Percentiles rank a stretch among this genome's conserved stretches.
phyloP scores from a whole-genome alignment of 768 basidiomycete genomes.

The Daedalea quercina region DNA sequence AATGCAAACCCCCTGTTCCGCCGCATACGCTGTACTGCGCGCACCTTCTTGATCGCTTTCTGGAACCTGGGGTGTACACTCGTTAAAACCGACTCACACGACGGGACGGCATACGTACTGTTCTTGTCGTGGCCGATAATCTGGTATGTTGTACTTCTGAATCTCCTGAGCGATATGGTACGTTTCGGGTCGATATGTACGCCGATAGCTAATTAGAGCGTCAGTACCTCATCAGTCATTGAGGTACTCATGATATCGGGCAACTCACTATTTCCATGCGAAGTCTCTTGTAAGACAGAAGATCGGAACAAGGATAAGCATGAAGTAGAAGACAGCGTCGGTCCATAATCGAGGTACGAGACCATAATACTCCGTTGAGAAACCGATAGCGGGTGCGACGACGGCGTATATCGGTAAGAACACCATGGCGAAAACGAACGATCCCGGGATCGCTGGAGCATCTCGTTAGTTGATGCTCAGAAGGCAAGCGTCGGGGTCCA shows the following conservation, averaged over 20 bases:
- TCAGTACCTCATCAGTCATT: too few species aligned
- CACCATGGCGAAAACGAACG: slow-evolving; percentile 94
- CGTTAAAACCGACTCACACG: slow-evolving; percentile 3
- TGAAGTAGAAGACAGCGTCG: slow-evolving; percentile 84
- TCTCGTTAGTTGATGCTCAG: background rate
- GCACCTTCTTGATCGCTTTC: slow-evolving; percentile 99
- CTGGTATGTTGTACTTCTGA: slow-evolving; percentile 98
- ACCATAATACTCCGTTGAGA: slow-evolving; percentile 86
- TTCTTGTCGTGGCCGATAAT: slow-evolving; percentile 95
- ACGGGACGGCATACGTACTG: slow-evolving; percentile 50
- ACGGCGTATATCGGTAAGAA: slow-evolving; percentile 88
- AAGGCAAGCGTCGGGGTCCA: slow-evolving; percentile 11
- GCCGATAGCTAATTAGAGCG: slow-evolving; percentile 61
- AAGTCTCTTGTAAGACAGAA: slow-evolving; percentile 86
- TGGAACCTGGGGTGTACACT: slow-evolving; percentile 60
- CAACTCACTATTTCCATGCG: slow-evolving; percentile 92
- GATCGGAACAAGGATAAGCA: slow-evolving; percentile 75
- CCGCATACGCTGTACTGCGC: slow-evolving; percentile 97
- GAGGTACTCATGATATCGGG: background rate
- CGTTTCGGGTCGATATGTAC: slow-evolving; percentile 86
- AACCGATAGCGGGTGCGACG: slow-evolving; percentile 78
- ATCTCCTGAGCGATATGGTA: slow-evolving; percentile 98
- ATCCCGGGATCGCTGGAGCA: slow-evolving; percentile 83
- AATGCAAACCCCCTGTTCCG: slow-evolving; percentile 97
- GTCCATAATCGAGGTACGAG: slow-evolving; percentile 90